Evolutionary conservation across 2,329 filamentous ascomycete species (phyloP), one percentile per base, ranked within the genome.

Genomic region (Aureobasidium sp.): DNA sequence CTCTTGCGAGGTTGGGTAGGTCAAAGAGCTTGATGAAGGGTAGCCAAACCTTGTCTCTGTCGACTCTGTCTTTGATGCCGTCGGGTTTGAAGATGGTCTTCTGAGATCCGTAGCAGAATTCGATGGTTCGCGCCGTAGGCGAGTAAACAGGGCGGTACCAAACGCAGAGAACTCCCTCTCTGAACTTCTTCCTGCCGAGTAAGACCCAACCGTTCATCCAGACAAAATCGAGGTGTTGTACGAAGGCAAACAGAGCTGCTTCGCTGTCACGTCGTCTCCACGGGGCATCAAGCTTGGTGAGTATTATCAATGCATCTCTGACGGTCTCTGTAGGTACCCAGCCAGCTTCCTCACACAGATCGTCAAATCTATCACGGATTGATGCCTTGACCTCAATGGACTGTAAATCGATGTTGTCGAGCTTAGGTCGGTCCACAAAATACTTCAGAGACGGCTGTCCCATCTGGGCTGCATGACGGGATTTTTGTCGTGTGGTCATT

Each of bases 1-100:
- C 53, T 42, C 36, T 27, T 10, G 10, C 11, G 16, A 55, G 53
- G 2, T 55, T 42, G 53, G 53, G 25, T n/a, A 55, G 36, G 53
- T 55, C 53, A 3, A 55, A 55, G 36, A 55, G 53, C 15, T 42
- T 55, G 36, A 15, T 55, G 23, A 55, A 55, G 10, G 53, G 36
- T 29, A 27, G 36, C 53, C 53, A 55, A 16, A 55, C 23, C 42
- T 55, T 55, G 53, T 55, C 53, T 29, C 29, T 42, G 8, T 55
- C 53, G 5, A 55, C 53, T 55, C 53, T 55, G 15, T 27, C 53
- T 18, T 16, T 11, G 16, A 29, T 7, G 15, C 7, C 53, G 4
- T 6, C 36, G 3, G 53, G 53, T 23, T 42, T 55, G 53, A 55
- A 55, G 33, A 42, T 11, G 4, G 53, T 55, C 33, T 55, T 38